Percentiles rank a stretch among this genome's conserved stretches.
Evolutionary conservation across 2,329 filamentous ascomycete species (phyloP).

Genomic region (Xylariales sp.): DNA sequence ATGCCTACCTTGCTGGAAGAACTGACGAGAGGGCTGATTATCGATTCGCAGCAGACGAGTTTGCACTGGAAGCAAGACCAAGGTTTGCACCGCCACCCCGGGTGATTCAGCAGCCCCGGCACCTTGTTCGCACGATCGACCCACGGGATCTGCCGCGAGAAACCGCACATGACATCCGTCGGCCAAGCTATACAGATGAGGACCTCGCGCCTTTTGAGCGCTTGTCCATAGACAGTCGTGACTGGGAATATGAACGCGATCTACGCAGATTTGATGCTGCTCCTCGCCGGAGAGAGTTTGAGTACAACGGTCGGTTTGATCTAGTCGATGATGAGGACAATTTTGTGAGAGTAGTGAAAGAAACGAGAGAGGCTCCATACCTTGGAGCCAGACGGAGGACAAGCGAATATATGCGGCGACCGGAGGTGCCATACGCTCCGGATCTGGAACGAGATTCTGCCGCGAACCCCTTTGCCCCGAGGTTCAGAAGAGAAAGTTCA

Average conservation of each 20-base stretch:
- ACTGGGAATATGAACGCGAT: not conserved
- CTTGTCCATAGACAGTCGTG: slow-evolving; percentile 2
- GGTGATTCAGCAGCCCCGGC: not conserved
- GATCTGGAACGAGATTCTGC: not conserved
- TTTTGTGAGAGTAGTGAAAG: not conserved
- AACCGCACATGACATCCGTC: too few relatives aligned
- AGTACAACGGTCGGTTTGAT: not conserved
- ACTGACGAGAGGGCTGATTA: not conserved
- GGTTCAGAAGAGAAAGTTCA: not conserved
- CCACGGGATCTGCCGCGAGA: not conserved
- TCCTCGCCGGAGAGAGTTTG: not conserved
- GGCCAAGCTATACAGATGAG: too few relatives aligned
- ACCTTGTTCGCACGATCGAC: not conserved
- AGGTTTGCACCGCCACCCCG: not conserved
- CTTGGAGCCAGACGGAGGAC: not conserved
- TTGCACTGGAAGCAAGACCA: not conserved
- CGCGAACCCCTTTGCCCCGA: not conserved
- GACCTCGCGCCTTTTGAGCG: not conserved
- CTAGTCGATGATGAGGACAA: not conserved
- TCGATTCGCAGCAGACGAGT: not conserved
- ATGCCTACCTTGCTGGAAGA: slow-evolving; percentile 2
- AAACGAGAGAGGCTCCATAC: not conserved
- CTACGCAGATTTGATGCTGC: not conserved
- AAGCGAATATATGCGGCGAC: not conserved
- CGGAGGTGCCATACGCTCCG: not conserved